These are phyloP conservation scores for Melanogaster broomeanus DNA, from an alignment of 768 basidiomycete genomes.

Conservation along the genomic window DNA sequence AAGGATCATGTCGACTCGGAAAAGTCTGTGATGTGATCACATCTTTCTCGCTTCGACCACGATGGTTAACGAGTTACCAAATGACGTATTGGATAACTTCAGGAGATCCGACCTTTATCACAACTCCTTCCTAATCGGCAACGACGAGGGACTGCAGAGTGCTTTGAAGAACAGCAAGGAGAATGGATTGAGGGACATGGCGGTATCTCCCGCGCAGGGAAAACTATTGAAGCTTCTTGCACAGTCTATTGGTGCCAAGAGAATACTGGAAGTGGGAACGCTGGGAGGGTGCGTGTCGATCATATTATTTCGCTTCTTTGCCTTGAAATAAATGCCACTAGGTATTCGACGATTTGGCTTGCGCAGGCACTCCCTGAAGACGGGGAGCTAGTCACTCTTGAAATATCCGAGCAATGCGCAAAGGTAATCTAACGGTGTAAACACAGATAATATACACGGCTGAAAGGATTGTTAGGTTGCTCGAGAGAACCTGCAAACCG, in stretches of 20 bases:
- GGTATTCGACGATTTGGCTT: slow-evolving; percentile 39
- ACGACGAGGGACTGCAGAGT: slow-evolving; percentile 45
- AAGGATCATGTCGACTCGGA: too few species aligned
- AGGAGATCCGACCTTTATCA: slow-evolving; percentile 54
- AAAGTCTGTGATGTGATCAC: too few species aligned
- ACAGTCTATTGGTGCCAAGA: slow-evolving; percentile 51
- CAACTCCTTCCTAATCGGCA: slow-evolving; percentile 51
- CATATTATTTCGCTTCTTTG: too few species aligned
- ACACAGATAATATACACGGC: too few species aligned
- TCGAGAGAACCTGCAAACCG: slow-evolving; percentile 52
- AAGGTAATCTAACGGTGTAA: slow-evolving; percentile 30
- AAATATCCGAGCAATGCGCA: slow-evolving; percentile 47
- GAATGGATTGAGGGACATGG: slow-evolving; percentile 51
- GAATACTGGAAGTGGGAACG: slow-evolving; percentile 66
- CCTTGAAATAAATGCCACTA: neutral
- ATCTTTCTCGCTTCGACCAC: neutral
- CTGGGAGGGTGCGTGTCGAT: slow-evolving; percentile 52
- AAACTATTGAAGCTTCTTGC: slow-evolving; percentile 58
- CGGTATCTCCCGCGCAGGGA: slow-evolving; percentile 55
- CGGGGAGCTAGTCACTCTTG: slow-evolving; percentile 50
- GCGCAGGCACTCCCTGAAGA: slow-evolving; percentile 46
- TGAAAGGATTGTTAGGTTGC: slow-evolving; percentile 57
- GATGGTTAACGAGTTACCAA: slow-evolving; percentile 2
- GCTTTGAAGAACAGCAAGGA: slow-evolving; percentile 41
- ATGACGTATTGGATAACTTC: slow-evolving; percentile 42